These are phyloP conservation scores for Botrytis tulipae DNA, from an alignment of 2,329 filamentous ascomycete genomes.

Conservation along the genomic window DNA sequence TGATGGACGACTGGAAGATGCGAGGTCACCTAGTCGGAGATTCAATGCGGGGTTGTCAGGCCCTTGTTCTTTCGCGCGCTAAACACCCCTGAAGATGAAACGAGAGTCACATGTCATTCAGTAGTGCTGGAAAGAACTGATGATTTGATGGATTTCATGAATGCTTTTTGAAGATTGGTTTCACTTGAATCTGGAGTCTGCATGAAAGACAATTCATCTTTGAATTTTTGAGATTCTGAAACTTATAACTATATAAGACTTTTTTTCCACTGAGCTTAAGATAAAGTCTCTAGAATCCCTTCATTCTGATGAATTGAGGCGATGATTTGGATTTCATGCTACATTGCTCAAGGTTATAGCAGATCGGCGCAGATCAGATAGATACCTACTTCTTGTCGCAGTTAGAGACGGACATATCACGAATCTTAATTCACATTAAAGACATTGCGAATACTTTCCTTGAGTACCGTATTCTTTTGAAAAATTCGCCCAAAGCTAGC, in stretches of 20 bases:
- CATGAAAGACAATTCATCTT: rapidly evolving
- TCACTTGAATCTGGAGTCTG: not conserved
- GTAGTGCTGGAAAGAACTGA: not conserved
- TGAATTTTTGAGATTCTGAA: not conserved
- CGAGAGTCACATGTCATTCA: not conserved
- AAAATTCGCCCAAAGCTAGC: no score
- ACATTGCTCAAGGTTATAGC: not conserved
- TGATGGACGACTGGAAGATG: not conserved
- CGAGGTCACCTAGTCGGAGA: not conserved
- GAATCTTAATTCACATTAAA: not conserved
- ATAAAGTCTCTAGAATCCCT: not conserved
- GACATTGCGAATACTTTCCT: not conserved
- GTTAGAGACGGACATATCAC: not conserved
- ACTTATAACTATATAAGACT: not conserved
- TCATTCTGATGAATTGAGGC: not conserved
- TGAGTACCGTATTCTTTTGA: no score
- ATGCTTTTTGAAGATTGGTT: not conserved
- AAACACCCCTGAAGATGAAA: not conserved
- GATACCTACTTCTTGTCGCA: not conserved
- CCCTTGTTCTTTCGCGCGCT: not conserved
- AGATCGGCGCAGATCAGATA: not conserved
- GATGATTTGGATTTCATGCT: not conserved
- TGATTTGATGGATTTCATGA: not conserved
- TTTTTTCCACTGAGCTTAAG: not conserved
- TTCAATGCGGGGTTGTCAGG: not conserved